Evolutionary conservation across 1,139 yeast genomes (phyloP).

Genomic region (Meyerozyma sp.): DNA sequence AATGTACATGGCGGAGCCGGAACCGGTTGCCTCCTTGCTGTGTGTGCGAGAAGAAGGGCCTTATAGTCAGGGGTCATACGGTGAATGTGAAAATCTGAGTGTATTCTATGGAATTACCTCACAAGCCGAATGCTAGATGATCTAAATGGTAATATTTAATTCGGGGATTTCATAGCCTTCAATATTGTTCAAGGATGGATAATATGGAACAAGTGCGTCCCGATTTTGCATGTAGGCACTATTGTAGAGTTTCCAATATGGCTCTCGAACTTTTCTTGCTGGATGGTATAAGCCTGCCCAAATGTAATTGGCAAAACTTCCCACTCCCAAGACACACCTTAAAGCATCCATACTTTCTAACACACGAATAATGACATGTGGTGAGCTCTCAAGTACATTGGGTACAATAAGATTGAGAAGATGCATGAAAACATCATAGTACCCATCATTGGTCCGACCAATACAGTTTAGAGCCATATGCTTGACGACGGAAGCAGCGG

Average conservation of each 20-base stretch:
- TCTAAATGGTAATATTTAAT: constrained; percentile 28
- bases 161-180: constrained; percentile 27
- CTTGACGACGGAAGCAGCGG: constrained; percentile 84
- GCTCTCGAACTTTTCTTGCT: constrained; percentile 75
- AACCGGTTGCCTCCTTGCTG: constrained; percentile 9
- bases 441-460: constrained; percentile 73
- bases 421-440: constrained; percentile 57
- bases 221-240: constrained; percentile 67
- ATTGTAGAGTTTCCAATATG: constrained; percentile 86
- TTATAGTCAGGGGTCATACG: background rate
- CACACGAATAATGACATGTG: constrained; percentile 84
- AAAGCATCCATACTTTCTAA: constrained; percentile 78
- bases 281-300: constrained; percentile 94
- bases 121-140: background rate
- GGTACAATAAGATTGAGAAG: constrained; percentile 73
- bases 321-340: constrained; percentile 70
- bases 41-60: background rate
- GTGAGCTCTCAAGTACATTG: constrained; percentile 86
- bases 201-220: constrained; percentile 78
- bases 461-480: constrained; percentile 77
- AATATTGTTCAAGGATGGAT: constrained; percentile 41
- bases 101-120: background rate
- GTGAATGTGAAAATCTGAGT: background rate
- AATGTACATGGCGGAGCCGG: constrained; percentile 34
- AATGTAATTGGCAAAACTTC: constrained; percentile 66